Conservation (phyloP, 2,329 filamentous ascomycete genomes). For the Aspergillus intermedius region DNA sequence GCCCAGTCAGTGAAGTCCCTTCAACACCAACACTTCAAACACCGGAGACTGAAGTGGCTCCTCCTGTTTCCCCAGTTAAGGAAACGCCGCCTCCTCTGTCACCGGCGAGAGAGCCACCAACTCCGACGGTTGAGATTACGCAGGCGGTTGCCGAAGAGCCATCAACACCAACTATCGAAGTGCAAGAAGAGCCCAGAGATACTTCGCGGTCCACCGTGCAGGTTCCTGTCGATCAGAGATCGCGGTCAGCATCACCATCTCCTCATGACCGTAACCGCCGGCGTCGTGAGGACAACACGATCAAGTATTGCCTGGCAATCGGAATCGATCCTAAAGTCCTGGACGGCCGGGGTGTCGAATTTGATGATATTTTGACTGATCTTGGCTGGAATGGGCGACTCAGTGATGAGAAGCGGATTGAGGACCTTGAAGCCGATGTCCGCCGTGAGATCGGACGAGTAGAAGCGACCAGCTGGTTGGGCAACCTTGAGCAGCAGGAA, state of each 20-base stretch:
- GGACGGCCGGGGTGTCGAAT: constrained; percentile 69
- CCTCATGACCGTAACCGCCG: constrained; percentile 51
- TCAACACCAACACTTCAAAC: neutral
- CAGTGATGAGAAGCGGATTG: constrained; percentile 67
- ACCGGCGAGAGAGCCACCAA: constrained; percentile 16
- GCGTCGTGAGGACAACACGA: constrained; percentile 64
- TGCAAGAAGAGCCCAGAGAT: constrained; percentile 15
- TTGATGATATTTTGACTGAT: constrained; percentile 74
- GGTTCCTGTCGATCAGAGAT: constrained; percentile 17
- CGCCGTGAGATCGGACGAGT: constrained; percentile 83
- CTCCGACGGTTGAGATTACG: constrained; percentile 36
- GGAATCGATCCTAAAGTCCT: constrained; percentile 73
- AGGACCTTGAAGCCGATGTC: constrained; percentile 74
- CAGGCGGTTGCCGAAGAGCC: constrained; percentile 25
- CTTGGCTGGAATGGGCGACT: constrained; percentile 82
- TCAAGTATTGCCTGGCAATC: constrained; percentile 68
- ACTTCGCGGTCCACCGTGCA: constrained; percentile 17
- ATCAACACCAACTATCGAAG: constrained; percentile 18
- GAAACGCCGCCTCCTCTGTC: constrained; percentile 10
- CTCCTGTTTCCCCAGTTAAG: constrained; percentile 5
- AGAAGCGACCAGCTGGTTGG: constrained; percentile 88
- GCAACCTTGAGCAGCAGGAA: constrained; percentile 76
- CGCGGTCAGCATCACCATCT: constrained; percentile 31
- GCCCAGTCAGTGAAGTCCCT: constrained; percentile 13
- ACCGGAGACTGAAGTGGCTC: neutral